Evolutionary conservation across 2,329 filamentous ascomycete species (phyloP), one percentile per base, ranked within the genome.

Genomic region (Alternaria novae-zelandiae): DNA sequence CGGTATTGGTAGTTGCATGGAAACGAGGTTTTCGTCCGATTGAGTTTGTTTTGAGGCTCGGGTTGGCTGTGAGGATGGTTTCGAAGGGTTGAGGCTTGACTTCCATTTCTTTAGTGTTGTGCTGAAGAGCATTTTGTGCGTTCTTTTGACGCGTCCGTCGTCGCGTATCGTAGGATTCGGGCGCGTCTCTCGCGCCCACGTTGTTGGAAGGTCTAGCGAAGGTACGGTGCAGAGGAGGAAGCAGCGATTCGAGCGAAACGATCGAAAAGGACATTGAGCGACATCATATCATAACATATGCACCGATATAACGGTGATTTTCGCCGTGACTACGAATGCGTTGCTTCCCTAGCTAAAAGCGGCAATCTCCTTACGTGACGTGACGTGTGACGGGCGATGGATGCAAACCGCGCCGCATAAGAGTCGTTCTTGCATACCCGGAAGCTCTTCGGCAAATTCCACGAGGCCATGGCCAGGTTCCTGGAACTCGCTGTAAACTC

Each of bases 11-110:
- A 43, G n/a, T 26, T 59, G 43, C 30, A 49, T 49, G 15, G 60
- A 26, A 20, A 63, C 20, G 8, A 59, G 49, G 3, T 63, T 32
- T 17, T 59, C 60, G n/a, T 62, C 60, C 9, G 60, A 62, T 20
- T 43, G 28, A 15, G 56, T 49, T 15, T 54, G 23, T 28, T 28
- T 17, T 11, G 43, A 21, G 4, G 43, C 3, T 17, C 20, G 12
- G 17, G 20, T 25, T n/a, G 41, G 30, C 5, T 13, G 15, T 21
- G 15, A 9, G 10, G 45, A 50, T 0, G 26, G n/a, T 6, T 57
- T 44, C 3, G 11, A 4, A 2, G 20, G n/a, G 6, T 21, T 44
- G 4, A 57, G 25, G 4, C 6, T 46, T n/a, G 30, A 50, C 9
- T n/a, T 61, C 54, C 25, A 57, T 46, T 36, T 61, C 23, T 47